Evolutionary conservation across 2,329 filamentous ascomycete genomes (phyloP), one percentile per base, ranked within the genome.

Genomic region (Pseudodiploospora longispora): DNA sequence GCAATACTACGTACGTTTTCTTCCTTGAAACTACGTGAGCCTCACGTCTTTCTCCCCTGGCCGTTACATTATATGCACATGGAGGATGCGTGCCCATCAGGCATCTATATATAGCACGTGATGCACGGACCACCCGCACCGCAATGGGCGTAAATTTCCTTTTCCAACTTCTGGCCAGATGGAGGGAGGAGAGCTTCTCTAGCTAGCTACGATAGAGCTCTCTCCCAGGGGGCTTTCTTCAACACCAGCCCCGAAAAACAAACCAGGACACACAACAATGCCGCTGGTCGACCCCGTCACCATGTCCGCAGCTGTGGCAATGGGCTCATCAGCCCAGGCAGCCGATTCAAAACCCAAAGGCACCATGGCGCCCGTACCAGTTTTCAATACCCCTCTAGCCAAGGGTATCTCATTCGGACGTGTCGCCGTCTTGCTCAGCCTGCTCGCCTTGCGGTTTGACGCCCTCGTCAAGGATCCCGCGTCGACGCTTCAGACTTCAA

Each of bases 391-490:
- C 31, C 56, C 64, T 10, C 51, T 60, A 37, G 67, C 70, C 7
- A 59, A 67, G 46, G 59, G 75, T 27, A 75, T 84, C 57, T 78
- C 82, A 9, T 74, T 87, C 56, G 62, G 80, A 19, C 85, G 94
- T 53, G 83, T 86, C 0, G 63, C 75, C 28, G 64, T 88, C 8
- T 71, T 94, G 30, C 72, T 87, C 30, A 74, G 73, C 7, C 64
- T 84, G 32, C 82, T 84, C 58, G 72, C 75, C 38, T 58, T 77
- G 50, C 76, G 76, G 34, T 91, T 94, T 63, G 60, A 67, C 32
- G 66, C 73, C 12, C 71, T 95, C 28, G 84, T 94, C 29, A 69
- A 72, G 10, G 77, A 90, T 51, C 87, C 89, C 1, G 75, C 83
- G 3, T 64, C 73, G 10, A 75, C 82, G 6, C 73, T 95, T 33